Percentiles rank a stretch among this genome's conserved stretches.
phyloP scores from a whole-genome alignment of 2,329 filamentous ascomycete genomes.

The Fusarium penzigii region DNA sequence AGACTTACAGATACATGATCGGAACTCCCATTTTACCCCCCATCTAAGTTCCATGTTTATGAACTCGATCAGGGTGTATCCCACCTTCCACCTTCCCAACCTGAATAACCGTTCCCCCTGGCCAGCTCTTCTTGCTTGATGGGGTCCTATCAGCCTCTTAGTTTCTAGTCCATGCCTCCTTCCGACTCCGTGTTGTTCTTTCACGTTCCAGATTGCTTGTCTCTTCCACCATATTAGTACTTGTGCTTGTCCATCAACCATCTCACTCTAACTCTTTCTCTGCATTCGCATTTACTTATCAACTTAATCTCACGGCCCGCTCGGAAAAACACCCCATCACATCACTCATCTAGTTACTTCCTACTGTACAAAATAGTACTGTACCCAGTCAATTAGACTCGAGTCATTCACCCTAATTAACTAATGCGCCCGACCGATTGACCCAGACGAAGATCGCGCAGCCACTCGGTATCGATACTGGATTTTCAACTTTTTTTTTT shows the following conservation, averaged over 20 bases:
- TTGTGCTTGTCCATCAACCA: neutral
- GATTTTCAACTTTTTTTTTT: slow-evolving; percentile 22
- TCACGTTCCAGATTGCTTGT: too few species aligned
- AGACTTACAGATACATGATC: too few species aligned
- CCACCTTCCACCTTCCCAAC: too few species aligned
- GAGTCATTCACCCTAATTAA: neutral
- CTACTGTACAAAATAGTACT: neutral
- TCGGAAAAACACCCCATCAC: neutral
- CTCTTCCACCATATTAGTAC: neutral
- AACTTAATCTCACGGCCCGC: neutral
- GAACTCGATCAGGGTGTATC: too few species aligned
- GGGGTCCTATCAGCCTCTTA: too few species aligned
- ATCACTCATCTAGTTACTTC: neutral
- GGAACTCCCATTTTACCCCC: too few species aligned
- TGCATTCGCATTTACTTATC: neutral
- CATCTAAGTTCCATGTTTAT: too few species aligned
- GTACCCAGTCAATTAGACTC: neutral
- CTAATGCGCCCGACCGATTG: neutral
- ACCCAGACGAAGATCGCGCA: neutral
- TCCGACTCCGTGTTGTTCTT: too few species aligned
- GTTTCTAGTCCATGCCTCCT: too few species aligned
- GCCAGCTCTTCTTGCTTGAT: too few species aligned
- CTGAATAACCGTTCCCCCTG: too few species aligned
- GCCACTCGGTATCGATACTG: slow-evolving; percentile 10
- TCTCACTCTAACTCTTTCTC: neutral